phyloP scores from a whole-genome alignment of 2,329 filamentous ascomycete genomes.

The Pseudogymnoascus sp. region DNA sequence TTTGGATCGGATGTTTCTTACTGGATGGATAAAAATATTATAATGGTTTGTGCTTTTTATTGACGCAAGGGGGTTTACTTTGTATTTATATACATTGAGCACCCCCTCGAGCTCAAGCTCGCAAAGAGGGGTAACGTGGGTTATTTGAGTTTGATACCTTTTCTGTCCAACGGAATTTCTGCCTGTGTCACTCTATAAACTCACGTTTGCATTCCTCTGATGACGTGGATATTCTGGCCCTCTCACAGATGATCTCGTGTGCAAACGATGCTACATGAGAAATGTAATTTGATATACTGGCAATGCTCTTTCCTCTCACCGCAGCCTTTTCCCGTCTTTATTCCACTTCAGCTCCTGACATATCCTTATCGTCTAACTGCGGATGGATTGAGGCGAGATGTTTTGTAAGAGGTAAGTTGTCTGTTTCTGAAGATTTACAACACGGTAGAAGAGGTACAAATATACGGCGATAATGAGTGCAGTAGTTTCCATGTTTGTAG shows the following conservation, averaged over 20 bases:
- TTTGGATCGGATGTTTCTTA: not conserved
- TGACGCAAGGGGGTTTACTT: not conserved
- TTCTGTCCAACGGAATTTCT: not conserved
- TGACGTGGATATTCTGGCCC: not conserved
- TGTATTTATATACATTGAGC: not conserved
- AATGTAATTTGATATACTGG: no score
- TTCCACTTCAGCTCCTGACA: no score
- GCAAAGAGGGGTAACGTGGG: not conserved
- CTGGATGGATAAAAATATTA: not conserved
- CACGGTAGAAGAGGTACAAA: no score
- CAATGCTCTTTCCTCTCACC: not conserved
- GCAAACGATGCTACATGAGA: not conserved
- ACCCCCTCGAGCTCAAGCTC: not conserved
- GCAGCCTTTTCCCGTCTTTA: no score
- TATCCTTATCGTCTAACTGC: no score
- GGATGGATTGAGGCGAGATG: no score
- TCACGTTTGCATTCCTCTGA: not conserved
- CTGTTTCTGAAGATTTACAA: no score
- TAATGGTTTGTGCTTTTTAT: not conserved
- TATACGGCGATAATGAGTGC: no score
- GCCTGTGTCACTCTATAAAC: not conserved
- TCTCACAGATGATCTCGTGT: not conserved
- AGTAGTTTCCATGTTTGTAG: no score
- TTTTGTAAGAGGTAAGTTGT: no score
- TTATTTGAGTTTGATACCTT: conserved; percentile 5